Conservation (phyloP, 192 early-diverging fungal genomes). For the Pilaira anomala region DNA sequence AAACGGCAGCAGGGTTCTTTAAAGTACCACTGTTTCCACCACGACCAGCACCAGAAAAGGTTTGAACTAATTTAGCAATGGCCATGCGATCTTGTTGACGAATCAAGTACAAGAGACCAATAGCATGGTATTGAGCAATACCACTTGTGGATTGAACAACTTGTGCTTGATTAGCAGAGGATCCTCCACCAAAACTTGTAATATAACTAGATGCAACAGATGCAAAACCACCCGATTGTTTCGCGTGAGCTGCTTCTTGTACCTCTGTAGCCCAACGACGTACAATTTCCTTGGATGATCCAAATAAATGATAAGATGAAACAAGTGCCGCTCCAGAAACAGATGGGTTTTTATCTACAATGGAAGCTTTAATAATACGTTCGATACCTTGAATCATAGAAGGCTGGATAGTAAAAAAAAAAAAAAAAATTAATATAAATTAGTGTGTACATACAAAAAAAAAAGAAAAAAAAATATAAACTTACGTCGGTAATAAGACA, state of each 20-base stretch:
- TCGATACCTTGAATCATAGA: constrained; percentile 96
- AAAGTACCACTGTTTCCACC: constrained; percentile 48
- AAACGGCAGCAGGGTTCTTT: constrained; percentile 84
- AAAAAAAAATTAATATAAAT: not conserved
- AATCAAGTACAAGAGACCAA: constrained; percentile 92
- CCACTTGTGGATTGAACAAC: constrained; percentile 65
- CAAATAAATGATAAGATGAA: constrained; percentile 84
- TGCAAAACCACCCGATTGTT: constrained; percentile 49
- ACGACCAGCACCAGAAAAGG: constrained; percentile 58
- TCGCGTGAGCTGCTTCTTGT: constrained; percentile 88
- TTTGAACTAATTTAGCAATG: constrained; percentile 92
- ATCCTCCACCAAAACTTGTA: constrained; percentile 45
- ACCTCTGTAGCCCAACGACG: constrained; percentile 96
- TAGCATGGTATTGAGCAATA: constrained; percentile 96
- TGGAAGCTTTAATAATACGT: constrained; percentile 92
- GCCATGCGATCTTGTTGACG: constrained; percentile 98
- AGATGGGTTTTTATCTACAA: constrained; percentile 90
- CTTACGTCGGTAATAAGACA: constrained; percentile 93
- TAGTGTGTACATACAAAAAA: not conserved
- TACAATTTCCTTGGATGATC: constrained; percentile 86
- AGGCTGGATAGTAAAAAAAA: constrained; percentile 43
- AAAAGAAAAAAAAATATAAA: not conserved
- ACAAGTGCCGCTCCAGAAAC: constrained; percentile 92
- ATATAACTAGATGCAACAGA: constrained; percentile 51
- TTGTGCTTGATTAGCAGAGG: constrained; percentile 40